Evolutionary conservation across 2,329 filamentous ascomycete species (phyloP), one percentile per base, ranked within the genome.

Genomic region (Trichoderma atrobrunneum): DNA sequence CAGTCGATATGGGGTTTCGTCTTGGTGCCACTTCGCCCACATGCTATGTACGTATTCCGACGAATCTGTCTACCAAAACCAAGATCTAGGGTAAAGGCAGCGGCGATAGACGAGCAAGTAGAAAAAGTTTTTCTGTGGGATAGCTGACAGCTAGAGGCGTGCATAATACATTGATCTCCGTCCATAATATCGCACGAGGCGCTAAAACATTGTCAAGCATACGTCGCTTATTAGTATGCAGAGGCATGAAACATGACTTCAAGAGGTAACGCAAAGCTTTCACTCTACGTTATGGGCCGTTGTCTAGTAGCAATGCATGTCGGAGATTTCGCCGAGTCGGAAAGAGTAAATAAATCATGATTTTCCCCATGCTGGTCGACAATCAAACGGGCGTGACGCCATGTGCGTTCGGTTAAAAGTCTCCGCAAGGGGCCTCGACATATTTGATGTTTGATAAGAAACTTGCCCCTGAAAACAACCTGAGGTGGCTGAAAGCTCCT

Each of bases 131-230:
- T 28, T 16, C 21, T 28, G 3, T n/a, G 26, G 18, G 26, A 26
- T 24, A 14, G 36, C 14, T 32, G 36, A 48, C 56, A 51, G 56
- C 26, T 24, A 11, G 34, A 59, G 51, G 18, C 18, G 26, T n/a
- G 57, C 66, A 61, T 54, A 34, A 59, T 36, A 28, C 30, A 28
- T 16, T 21, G 36, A 61, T 48, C 26, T 61, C 56, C 36, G 21
- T 21, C 57, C 57, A 62, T 36, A 8, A 21, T 36, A 61, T 24
- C 14, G 57, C 57, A 62, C 21, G 26, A 28, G 39, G 7, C 66
- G 66, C 66, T 70, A 70, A 36, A 70, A 70, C 66, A 24, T 28
- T 60, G 24, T 68, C 54, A 60, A 68, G 56, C 65, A 60, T 54
- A 21, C n/a, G 24, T 60, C 54, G 36, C 56, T 68, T 68, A 68